phyloP scores from a whole-genome alignment of 2,329 filamentous ascomycete genomes.

The Cercospora beticola region DNA sequence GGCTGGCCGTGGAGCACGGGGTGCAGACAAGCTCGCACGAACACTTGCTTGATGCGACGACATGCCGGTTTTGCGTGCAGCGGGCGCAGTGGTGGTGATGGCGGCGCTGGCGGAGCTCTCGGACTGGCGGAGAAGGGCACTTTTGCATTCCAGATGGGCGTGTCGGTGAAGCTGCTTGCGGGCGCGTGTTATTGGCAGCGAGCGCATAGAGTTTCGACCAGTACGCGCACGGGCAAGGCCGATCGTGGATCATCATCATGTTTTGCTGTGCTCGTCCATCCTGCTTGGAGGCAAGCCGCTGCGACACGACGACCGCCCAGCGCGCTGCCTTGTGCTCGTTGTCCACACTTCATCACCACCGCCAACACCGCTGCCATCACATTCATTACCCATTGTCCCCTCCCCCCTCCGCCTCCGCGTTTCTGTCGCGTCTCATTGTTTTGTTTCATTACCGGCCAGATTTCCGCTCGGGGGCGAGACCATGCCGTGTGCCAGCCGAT shows the following conservation, averaged over 20 bases:
- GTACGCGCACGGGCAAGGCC: not conserved
- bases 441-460: not conserved
- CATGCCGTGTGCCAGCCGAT: slow-evolving; percentile 5
- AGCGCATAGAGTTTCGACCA: not conserved
- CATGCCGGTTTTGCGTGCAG: not conserved
- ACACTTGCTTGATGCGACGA: not conserved
- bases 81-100: not conserved
- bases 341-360: not conserved
- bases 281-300: not conserved
- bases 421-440: slow-evolving; percentile 1
- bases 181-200: not conserved
- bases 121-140: not conserved
- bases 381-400: not conserved
- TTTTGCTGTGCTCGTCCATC: not conserved
- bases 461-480: not conserved
- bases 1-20: not conserved
- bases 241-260: not conserved
- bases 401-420: not conserved
- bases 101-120: not conserved
- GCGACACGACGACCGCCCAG: not conserved
- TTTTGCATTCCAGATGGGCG: not conserved
- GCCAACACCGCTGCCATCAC: not conserved
- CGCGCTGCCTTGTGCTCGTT: not conserved
- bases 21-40: not conserved
- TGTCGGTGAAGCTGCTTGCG: not conserved